Conservation (phyloP, 202 grass and related monocot genomes). For the Schoenoplectus triqueter region DNA sequence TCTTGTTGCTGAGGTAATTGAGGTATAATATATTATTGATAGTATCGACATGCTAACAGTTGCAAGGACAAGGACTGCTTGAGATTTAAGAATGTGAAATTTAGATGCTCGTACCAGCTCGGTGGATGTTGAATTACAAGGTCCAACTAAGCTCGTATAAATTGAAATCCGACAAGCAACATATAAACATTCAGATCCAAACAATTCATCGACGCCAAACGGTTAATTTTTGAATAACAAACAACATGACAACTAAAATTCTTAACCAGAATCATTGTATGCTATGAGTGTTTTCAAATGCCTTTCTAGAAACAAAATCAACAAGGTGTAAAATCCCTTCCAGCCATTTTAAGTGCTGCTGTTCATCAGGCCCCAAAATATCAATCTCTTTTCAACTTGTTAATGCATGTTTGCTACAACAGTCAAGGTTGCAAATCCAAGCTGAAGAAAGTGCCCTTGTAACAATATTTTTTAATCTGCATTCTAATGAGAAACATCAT, state of each 20-base stretch:
- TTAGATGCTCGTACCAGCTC: not conserved
- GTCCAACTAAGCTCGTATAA: not conserved
- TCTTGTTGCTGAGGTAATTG: not conserved
- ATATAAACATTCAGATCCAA: no score
- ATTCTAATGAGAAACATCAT: constrained; percentile 3
- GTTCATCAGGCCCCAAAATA: not conserved
- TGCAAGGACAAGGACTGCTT: not conserved
- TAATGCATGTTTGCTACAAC: not conserved
- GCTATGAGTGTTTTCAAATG: no score
- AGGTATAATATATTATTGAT: not conserved
- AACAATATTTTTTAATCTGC: not conserved
- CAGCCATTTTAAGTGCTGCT: not conserved
- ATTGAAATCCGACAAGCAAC: no score
- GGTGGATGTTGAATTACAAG: not conserved
- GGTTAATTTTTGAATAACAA: no score
- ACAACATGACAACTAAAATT: no score
- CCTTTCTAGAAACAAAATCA: no score
- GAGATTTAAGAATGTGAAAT: no score
- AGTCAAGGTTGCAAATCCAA: not conserved
- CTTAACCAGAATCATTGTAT: no score
- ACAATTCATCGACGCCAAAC: no score
- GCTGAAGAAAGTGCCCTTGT: not conserved
- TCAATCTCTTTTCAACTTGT: not conserved
- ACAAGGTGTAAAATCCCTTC: no score
- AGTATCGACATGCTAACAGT: not conserved